A percentile compares a stretch with the other conserved stretches of the same genome.
phyloP scores from a whole-genome alignment of 768 basidiomycete species.

The Hirschioporus abietinus region DNA sequence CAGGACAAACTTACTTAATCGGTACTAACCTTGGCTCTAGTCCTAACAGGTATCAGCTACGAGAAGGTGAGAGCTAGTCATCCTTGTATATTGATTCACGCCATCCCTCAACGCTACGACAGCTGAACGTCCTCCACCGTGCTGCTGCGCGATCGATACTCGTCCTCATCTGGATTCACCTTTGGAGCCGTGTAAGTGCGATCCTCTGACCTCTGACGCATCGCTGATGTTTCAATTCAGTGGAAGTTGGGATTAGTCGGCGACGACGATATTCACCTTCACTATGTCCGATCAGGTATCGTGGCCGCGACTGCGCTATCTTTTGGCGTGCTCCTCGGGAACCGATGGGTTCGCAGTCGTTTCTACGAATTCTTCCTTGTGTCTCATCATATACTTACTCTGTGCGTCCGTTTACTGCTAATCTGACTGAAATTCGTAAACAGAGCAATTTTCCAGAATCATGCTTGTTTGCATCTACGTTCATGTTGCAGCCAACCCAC shows the following conservation, averaged over 20 bases:
- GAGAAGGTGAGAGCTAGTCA: slow-evolving; percentile 34
- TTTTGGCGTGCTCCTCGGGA: slow-evolving; percentile 39
- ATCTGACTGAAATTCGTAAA: neutral
- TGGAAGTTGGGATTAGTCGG: neutral
- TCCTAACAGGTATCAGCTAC: slow-evolving; percentile 46
- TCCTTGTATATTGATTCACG: neutral
- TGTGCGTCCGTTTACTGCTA: neutral
- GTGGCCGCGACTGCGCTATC: slow-evolving; percentile 34
- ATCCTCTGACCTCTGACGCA: neutral
- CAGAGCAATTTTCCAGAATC: neutral
- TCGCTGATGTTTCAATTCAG: neutral
- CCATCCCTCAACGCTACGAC: neutral
- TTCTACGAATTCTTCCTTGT: slow-evolving; percentile 51
- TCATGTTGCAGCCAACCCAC: neutral
- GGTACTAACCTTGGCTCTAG: slow-evolving; percentile 22
- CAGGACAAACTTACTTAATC: neutral
- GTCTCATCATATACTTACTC: slow-evolving; percentile 24
- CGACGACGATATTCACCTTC: slow-evolving; percentile 7
- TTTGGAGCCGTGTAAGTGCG: slow-evolving; percentile 31
- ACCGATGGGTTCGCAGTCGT: slow-evolving; percentile 41
- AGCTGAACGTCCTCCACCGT: slow-evolving; percentile 43
- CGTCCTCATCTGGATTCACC: slow-evolving; percentile 46
- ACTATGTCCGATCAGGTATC: slow-evolving; percentile 29
- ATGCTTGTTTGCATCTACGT: neutral
- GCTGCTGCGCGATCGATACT: slow-evolving; percentile 42